These are phyloP conservation scores for Inga laurina DNA, from an alignment of 306 rosid genomes.

Conservation along the genomic window DNA sequence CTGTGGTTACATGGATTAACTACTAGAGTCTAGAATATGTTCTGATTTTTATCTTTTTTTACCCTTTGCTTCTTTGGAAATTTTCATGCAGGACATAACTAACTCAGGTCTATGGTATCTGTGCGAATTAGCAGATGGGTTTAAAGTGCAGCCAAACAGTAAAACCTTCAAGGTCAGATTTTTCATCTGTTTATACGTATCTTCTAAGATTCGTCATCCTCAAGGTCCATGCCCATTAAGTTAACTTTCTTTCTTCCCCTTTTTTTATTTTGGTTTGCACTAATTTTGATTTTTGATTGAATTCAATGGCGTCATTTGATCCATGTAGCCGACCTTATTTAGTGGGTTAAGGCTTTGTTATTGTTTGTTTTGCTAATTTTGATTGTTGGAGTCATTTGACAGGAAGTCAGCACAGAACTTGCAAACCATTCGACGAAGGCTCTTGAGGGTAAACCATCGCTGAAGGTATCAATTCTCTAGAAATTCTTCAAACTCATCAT, in stretches of 20 bases:
- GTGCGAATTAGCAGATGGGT: constrained; percentile 30
- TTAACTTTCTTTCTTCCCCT: background rate
- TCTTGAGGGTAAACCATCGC: constrained; percentile 28
- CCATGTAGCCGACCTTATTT: too few species aligned
- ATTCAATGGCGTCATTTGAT: too few species aligned
- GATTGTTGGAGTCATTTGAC: constrained; percentile 12
- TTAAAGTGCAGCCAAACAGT: constrained; percentile 32
- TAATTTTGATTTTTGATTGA: too few species aligned
- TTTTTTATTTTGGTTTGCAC: background rate
- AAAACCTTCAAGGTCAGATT: constrained; percentile 33
- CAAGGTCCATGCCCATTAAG: background rate
- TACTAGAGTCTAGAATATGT: constrained; percentile 5
- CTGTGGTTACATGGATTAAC: constrained; percentile 14
- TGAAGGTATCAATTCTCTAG: constrained; percentile 28
- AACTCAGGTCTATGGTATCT: constrained; percentile 39
- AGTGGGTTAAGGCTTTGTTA: too few species aligned
- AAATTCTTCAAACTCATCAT: background rate
- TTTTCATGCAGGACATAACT: constrained; percentile 36
- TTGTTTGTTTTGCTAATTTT: background rate
- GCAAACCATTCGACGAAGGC: constrained; percentile 12
- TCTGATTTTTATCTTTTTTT: background rate
- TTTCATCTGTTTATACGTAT: constrained; percentile 9
- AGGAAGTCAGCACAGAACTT: constrained; percentile 26
- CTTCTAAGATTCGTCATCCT: background rate
- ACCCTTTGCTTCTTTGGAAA: background rate